Evolutionary conservation across 176 grass and related monocot genomes (phyloP), one percentile per base, ranked within the genome.

Genomic region (Phoenix dactylifera): DNA sequence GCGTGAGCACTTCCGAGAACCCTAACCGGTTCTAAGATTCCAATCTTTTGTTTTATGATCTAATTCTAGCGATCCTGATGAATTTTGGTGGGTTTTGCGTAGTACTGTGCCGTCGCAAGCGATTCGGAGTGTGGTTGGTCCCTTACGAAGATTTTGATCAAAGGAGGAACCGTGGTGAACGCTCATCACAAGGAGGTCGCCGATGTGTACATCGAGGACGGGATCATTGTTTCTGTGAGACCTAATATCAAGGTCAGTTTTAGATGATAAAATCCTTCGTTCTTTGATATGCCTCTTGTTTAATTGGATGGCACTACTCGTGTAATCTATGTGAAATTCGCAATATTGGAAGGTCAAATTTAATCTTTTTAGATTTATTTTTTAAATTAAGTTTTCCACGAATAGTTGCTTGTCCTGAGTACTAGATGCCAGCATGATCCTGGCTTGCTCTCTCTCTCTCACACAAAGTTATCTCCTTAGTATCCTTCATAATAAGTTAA

Each of bases 171-270:
- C 50, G 87, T 97, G 60, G 92, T 97, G 59, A 97, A 97, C 75
- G 92, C 87, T 49, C 81, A 91, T 80, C 68, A 60, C 71, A 80
- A 78, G 78, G 78, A 83, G 74, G 72, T 73, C 50, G 80, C 78
- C 20, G 92, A 97, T 80, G 92, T 97, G 54, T 97, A 97, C 72
- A 69, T 97, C 52, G 92, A 97, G 72, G 84, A 83, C 48, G 92
- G 92, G 25, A 44, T 97, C 69, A 63, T 97, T 69, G 74, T 85
- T 52, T 85, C 81, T 23, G 76, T 97, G 64, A 53, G 83, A 55
- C 78, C 87, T 4, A 82, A 85, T 72, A 91, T 97, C 65, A 74
- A 52, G 73, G 92, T 91, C 74, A 82, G 72, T 24, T 17, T 2
- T 44, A 19, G 54, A 51, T 66, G 64, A 7, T 44, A 4, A 17